Evolutionary conservation across 345 rosid genomes (phyloP), one percentile per base, ranked within the genome.

Genomic region (Geranium rotundifolium): DNA sequence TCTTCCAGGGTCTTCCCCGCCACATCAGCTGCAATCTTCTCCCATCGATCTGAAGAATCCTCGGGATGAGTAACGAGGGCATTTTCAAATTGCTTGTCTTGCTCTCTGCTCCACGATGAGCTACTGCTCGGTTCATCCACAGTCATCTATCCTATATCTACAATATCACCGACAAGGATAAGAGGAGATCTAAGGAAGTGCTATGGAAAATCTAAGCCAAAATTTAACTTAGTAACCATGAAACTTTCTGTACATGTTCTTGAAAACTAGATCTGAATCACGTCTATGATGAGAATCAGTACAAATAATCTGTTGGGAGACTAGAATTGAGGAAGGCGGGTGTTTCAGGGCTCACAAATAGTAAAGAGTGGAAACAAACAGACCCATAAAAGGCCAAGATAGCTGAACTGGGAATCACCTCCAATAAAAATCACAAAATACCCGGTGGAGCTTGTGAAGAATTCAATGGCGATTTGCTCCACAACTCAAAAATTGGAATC

Each of bases 51-150:
- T 19, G 80, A 66, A 46, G 68, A 68, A 59, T 86, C 89, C 73
- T 86, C 91, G 0, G 81, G 71, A 73, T 81, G 62, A 66, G 67
- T 77, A 19, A 88, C 96, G 31, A 93, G 72, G 50, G 96, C 92
- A 85, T 81, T 80, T 87, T 93, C 99, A 69, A 93, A 93, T 34
- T 95, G 90, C 75, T 82, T 85, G 72, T 93, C 90, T 71, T 93
- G 89, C 70, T 88, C 97, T 68, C 85, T 81, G 63, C 81, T 82
- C 99, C 99, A 93, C 61, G 39, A 54, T 68, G 90, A 84, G 63
- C 83, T 79, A 65, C 81, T 72, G 46, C 79, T 82, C 39, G 67
- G 85, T 83, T 83, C 95, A 71, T 83, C 92, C 69, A 75, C 81
- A 63, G 85, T 70, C 88, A 88, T 66, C 61, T 77, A 65, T 68